Conservation (phyloP, 805 yeast genomes). For the Saccharomycopsis sp. region DNA sequence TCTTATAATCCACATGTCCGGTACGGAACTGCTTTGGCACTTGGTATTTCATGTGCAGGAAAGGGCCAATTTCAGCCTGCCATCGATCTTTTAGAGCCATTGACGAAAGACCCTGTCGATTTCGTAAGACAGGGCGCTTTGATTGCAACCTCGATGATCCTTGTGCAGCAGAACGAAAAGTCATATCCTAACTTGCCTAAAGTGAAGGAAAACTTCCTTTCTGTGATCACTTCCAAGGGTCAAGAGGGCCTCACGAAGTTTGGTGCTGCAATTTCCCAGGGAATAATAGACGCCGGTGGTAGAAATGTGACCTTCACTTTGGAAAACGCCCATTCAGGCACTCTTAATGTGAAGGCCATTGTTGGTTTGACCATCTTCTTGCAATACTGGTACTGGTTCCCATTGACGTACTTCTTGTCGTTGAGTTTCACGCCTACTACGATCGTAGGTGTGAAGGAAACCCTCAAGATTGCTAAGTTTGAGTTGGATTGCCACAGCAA, state of each 20-base stretch:
- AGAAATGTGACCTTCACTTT: slow-evolving; percentile 91
- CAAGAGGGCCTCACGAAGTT: slow-evolving; percentile 97
- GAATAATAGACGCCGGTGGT: slow-evolving; percentile 98
- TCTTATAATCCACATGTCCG: slow-evolving; percentile 97
- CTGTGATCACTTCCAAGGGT: slow-evolving; percentile 76
- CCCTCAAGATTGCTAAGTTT: slow-evolving; percentile 81
- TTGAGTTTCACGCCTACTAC: slow-evolving; percentile 91
- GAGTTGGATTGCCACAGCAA: slow-evolving; percentile 75
- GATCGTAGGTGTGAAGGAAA: slow-evolving; percentile 77
- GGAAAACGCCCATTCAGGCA: slow-evolving; percentile 83
- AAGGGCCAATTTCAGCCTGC: slow-evolving; percentile 76
- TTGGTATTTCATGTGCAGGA: slow-evolving; percentile 97
- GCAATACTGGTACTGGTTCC: slow-evolving; percentile 99
- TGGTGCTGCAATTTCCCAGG: slow-evolving; percentile 96
- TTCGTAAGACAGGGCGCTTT: slow-evolving; percentile 98
- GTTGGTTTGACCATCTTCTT: slow-evolving; percentile 86
- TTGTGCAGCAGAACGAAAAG: slow-evolving; percentile 82
- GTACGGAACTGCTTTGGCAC: slow-evolving; percentile 95
- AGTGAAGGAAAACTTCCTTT: slow-evolving; percentile 66
- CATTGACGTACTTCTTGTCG: slow-evolving; percentile 86
- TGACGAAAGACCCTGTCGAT: slow-evolving; percentile 90
- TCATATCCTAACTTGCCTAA: slow-evolving; percentile 73
- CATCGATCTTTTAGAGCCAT: slow-evolving; percentile 84
- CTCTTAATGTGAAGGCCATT: slow-evolving; percentile 83
- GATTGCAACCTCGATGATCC: slow-evolving; percentile 84